A percentile compares a stretch with the other conserved stretches of the same genome.
These are phyloP conservation scores for Annulohypoxylon maeteangense DNA, from an alignment of 495 filamentous ascomycete genomes.

Conservation along the genomic window DNA sequence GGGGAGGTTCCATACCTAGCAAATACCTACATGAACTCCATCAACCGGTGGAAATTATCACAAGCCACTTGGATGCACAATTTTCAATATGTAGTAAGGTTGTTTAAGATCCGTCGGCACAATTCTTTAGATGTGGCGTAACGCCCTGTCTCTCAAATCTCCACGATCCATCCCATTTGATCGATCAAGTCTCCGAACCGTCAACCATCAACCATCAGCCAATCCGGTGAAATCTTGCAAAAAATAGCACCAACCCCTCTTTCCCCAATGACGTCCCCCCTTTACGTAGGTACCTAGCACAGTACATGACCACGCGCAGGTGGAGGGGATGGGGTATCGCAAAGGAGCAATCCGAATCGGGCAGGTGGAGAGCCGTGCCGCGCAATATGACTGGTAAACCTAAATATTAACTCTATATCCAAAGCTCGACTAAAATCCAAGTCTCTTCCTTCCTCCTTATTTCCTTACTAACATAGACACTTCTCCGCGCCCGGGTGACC, in stretches of 20 bases:
- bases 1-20: background rate
- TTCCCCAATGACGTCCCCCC: constrained; percentile 2
- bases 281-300: too few species aligned
- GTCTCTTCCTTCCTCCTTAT: background rate
- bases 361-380: constrained; percentile 37
- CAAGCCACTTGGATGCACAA: background rate
- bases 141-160: constrained; percentile 24
- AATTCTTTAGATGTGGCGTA: constrained; percentile 16
- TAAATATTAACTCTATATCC: constrained; percentile 2
- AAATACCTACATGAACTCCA: background rate
- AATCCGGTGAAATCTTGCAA: background rate
- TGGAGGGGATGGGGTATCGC: constrained; percentile 1
- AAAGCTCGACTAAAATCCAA: background rate
- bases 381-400: constrained; percentile 32
- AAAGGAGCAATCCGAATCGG: constrained; percentile 19
- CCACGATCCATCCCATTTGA: constrained; percentile 25
- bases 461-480: constrained; percentile 4
- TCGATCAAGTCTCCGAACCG: constrained; percentile 29
- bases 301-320: constrained; percentile 30
- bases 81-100: background rate
- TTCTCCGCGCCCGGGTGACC: constrained; percentile 12
- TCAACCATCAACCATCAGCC: background rate
- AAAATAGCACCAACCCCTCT: background rate
- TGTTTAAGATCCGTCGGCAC: background rate
- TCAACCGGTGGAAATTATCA: background rate